phyloP scores from a whole-genome alignment of 257 asterid species.

The Cordia subcordata region DNA sequence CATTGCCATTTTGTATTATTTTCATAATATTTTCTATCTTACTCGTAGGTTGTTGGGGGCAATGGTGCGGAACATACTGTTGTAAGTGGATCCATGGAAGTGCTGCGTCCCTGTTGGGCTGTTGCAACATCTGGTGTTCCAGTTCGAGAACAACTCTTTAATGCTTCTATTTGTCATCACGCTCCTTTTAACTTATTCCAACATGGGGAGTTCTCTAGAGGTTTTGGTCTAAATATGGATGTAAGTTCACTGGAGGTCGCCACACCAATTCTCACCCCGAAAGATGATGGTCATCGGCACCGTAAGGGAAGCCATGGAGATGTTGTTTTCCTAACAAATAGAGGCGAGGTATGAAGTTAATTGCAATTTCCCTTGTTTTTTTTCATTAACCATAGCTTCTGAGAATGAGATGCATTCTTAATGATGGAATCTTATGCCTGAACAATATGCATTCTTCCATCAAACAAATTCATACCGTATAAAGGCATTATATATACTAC shows the following conservation, averaged over 20 bases:
- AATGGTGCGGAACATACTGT: conserved; percentile 95
- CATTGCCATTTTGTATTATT: not conserved
- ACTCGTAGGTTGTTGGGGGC: conserved; percentile 78
- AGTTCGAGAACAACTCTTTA: conserved; percentile 87
- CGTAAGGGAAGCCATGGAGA: conserved; percentile 94
- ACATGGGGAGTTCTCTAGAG: conserved; percentile 77
- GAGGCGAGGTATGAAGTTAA: conserved; percentile 78
- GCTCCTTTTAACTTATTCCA: conserved; percentile 81
- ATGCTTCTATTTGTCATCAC: conserved; percentile 95
- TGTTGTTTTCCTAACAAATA: conserved; percentile 82
- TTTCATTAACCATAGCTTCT: not conserved
- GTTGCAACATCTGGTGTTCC: conserved; percentile 98
- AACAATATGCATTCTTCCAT: no score
- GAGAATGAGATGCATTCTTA: not conserved
- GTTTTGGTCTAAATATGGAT: conserved; percentile 54
- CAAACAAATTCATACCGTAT: no score
- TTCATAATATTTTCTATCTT: conserved; percentile 1
- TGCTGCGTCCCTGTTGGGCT: conserved; percentile 97
- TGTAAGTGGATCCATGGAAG: conserved; percentile 94
- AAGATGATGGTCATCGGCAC: conserved; percentile 80
- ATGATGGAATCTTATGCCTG: no score
- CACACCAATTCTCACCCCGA: conserved; percentile 82
- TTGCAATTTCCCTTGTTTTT: not conserved
- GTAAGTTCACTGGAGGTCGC: conserved; percentile 81
- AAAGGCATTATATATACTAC: no score